These are phyloP conservation scores for Nymphaea thermarum DNA, from an alignment of 164 flowering plant genomes.

Conservation along the genomic window DNA sequence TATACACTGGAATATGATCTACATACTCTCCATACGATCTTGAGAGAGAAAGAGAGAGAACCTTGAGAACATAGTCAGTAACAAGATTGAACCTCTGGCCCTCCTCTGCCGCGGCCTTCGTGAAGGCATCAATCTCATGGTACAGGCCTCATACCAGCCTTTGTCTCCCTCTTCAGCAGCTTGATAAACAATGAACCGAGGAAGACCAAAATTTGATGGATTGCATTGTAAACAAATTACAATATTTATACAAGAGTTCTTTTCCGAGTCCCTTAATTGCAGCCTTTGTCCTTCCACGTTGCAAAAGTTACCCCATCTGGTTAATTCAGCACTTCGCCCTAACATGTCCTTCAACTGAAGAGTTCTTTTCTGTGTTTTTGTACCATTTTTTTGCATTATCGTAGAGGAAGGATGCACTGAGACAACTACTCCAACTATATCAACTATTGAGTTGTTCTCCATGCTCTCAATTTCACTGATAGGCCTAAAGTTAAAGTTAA, in stretches of 20 bases:
- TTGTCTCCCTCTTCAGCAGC: slow-evolving; percentile 40
- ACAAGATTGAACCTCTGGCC: slow-evolving; percentile 43
- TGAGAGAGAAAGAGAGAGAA: slow-evolving; percentile 7
- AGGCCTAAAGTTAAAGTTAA: too few relatives aligned
- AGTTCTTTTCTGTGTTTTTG: too few relatives aligned
- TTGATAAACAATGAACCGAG: background rate
- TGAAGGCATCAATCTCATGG: slow-evolving; percentile 52
- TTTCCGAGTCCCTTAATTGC: too few relatives aligned
- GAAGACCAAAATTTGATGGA: too few relatives aligned
- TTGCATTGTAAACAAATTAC: too few relatives aligned
- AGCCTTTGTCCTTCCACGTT: slow-evolving; percentile 69
- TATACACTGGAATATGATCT: too few relatives aligned
- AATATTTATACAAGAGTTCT: too few relatives aligned
- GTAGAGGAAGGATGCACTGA: slow-evolving; percentile 51
- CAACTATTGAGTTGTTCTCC: slow-evolving; percentile 54
- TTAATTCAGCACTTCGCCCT: slow-evolving; percentile 81
- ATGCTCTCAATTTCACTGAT: slow-evolving; percentile 56
- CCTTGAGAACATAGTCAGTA: slow-evolving; percentile 56
- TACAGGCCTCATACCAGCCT: slow-evolving; percentile 49
- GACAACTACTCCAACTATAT: slow-evolving; percentile 79
- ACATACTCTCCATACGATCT: too few relatives aligned
- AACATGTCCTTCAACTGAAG: too few relatives aligned
- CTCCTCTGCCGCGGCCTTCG: slow-evolving; percentile 52
- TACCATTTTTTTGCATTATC: slow-evolving; percentile 77
- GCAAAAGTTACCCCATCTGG: slow-evolving; percentile 83